These are phyloP conservation scores for Pisolithus thermaeus DNA, from an alignment of 1,284 basidiomycete genomes.

Conservation along the genomic window DNA sequence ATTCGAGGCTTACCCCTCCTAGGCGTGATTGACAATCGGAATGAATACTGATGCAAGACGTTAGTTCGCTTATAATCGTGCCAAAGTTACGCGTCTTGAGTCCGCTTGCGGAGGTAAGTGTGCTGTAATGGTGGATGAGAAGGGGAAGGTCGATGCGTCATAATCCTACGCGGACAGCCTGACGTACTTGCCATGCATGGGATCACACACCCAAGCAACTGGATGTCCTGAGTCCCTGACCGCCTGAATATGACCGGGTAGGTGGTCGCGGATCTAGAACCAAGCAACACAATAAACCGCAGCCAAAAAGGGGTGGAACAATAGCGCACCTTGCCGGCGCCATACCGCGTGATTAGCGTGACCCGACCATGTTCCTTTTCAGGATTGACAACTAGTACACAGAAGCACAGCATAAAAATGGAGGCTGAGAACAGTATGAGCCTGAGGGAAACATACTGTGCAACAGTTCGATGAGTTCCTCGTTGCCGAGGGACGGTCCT, in stretches of 20 bases:
- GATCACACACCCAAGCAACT: slow-evolving; percentile 93
- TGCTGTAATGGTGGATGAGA: slow-evolving; percentile 42
- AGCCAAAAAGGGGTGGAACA: neutral
- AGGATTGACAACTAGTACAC: slow-evolving; percentile 74
- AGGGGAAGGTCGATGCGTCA: neutral
- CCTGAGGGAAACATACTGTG: slow-evolving; percentile 52
- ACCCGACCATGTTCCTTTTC: slow-evolving; percentile 78
- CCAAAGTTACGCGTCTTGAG: slow-evolving; percentile 89
- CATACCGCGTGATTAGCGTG: slow-evolving; percentile 91
- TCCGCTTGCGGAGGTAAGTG: slow-evolving; percentile 69
- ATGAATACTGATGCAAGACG: slow-evolving; percentile 79
- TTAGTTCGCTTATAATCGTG: slow-evolving; percentile 88
- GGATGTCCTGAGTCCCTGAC: slow-evolving; percentile 80
- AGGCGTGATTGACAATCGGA: slow-evolving; percentile 64
- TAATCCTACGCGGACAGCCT: neutral
- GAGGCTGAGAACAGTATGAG: neutral
- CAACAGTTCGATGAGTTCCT: slow-evolving; percentile 78
- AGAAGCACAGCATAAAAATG: neutral
- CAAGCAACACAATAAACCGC: neutral
- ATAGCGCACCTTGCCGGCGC: slow-evolving; percentile 67
- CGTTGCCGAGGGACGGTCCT: slow-evolving; percentile 79
- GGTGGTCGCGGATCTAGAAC: slow-evolving; percentile 64
- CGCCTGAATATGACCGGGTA: slow-evolving; percentile 79
- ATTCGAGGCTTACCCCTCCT: slow-evolving; percentile 94
- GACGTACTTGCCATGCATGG: slow-evolving; percentile 92